phyloP scores from a whole-genome alignment of 345 rosid genomes.

The Pelargonium nanum region DNA sequence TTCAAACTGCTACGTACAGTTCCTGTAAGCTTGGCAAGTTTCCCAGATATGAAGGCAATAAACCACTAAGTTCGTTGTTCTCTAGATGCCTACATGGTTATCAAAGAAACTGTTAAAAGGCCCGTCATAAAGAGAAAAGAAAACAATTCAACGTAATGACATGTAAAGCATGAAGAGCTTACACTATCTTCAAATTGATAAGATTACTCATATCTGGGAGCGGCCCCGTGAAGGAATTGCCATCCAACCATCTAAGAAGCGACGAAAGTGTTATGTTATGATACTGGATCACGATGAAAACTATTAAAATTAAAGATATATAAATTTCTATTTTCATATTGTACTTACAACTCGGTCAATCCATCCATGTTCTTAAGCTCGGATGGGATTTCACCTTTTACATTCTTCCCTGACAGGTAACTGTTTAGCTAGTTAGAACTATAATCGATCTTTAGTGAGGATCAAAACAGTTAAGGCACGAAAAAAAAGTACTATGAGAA shows the following conservation, averaged over 20 bases:
- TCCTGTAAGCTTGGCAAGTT: constrained; percentile 63
- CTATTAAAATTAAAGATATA: neutral
- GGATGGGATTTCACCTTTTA: constrained; percentile 58
- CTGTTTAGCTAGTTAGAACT: constrained; percentile 28
- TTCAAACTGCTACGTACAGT: constrained; percentile 40
- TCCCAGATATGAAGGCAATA: constrained; percentile 60
- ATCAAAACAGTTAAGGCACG: neutral
- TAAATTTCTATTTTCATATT: neutral
- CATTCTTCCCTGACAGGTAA: constrained; percentile 49
- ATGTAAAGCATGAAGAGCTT: constrained; percentile 24
- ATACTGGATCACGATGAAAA: constrained; percentile 7
- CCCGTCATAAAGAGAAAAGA: neutral
- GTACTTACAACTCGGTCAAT: constrained; percentile 69
- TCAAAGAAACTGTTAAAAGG: constrained; percentile 4
- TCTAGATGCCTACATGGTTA: constrained; percentile 69
- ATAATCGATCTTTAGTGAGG: neutral
- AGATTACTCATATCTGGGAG: constrained; percentile 81
- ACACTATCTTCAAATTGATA: constrained; percentile 59
- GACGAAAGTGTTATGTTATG: neutral
- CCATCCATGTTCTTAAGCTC: constrained; percentile 54
- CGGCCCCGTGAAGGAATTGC: constrained; percentile 51
- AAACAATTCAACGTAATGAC: neutral
- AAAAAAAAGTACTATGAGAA: constrained; percentile 3
- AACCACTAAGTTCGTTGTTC: constrained; percentile 66
- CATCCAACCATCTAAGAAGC: constrained; percentile 71